Conservation (phyloP, 1,284 basidiomycete genomes). For the Xerocomus amazonicus region DNA sequence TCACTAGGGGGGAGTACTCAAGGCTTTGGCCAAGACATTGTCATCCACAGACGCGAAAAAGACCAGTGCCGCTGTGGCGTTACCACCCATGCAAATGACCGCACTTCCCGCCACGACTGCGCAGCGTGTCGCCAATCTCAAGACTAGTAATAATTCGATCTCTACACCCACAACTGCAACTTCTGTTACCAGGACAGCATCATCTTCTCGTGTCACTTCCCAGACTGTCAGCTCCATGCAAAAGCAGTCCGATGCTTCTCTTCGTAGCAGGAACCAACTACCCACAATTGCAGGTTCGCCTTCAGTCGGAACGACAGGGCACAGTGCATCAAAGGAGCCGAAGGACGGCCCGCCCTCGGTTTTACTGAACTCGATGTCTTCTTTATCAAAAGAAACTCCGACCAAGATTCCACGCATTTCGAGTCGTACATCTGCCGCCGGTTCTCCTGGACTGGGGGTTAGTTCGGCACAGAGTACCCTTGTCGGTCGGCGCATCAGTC, state of each 20-base stretch:
- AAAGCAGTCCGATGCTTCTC: conserved; percentile 75
- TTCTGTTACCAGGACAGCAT: conserved; percentile 41
- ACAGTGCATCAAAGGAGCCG: conserved; percentile 48
- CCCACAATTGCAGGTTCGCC: conserved; percentile 91
- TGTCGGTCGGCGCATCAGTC: conserved; percentile 58
- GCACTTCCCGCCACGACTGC: conserved; percentile 76
- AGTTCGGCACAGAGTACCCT: conserved; percentile 46
- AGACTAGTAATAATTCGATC: conserved; percentile 48
- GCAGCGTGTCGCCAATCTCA: conserved; percentile 75
- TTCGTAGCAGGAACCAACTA: conserved; percentile 69
- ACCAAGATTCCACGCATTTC: conserved; percentile 95
- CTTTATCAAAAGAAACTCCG: conserved; percentile 74
- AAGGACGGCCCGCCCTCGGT: conserved; percentile 55
- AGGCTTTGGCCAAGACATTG: conserved; percentile 56
- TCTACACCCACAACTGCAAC: conserved; percentile 39
- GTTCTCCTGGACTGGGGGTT: conserved; percentile 61
- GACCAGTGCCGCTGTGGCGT: conserved; percentile 55
- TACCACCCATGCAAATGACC: conserved; percentile 87
- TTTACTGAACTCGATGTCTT: conserved; percentile 46
- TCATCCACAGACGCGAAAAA: conserved; percentile 81
- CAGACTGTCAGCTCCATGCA: conserved; percentile 79
- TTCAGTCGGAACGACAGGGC: conserved; percentile 63
- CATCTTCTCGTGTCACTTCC: conserved; percentile 62
- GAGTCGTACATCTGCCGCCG: conserved; percentile 66
- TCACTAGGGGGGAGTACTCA: conserved; percentile 16